Evolutionary conservation across 495 filamentous ascomycete species (phyloP), one percentile per base, ranked within the genome.

Genomic region (Podospora tetraspora): DNA sequence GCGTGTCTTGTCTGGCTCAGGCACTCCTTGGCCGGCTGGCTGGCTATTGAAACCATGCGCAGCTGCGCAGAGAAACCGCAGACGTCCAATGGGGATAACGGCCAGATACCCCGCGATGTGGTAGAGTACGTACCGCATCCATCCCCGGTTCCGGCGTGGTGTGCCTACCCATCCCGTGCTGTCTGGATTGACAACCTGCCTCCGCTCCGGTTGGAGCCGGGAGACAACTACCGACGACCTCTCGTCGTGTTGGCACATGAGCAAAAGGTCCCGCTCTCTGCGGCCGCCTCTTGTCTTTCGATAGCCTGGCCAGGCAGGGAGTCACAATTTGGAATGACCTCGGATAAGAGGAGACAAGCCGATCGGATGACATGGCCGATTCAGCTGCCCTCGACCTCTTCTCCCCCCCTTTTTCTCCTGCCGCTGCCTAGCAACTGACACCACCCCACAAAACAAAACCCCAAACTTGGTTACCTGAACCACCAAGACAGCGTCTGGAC

Each of bases 1-100:
- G 16, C 43, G 43, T n/a, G 43, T 43, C 37, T 16, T n/a, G 43
- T 43, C 37, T 16, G 37, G 13, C 37, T 43, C 37, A 12, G 34
- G 34, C 34, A n/a, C 43, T 27, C 27, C 27, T 52, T n/a, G 43
- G 43, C 43, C 43, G 19, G 43, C 43, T 52, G 37, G 37, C 37
- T 19, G 43, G 43, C 43, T n/a, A 52, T 52, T n/a, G 16, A 21
- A 56, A 24, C n/a, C 3, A 3, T 72, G 63, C 71, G 71, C 71
- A 72, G 25, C 56, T 66, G 68, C 71, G 68, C 65, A 68, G 68
- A 65, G 68, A 66, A 57, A n/a, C 16, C 34, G 13, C 58, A 56
- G 58, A 60, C 29, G 34, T 7, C 43, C 16, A 19, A 52, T 52
- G 43, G 62, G 56, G 34, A 21, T 52, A 52, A 24, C 23, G 57